Base-by-base conservation (phyloP, 345 rosid species). In the Arabis hirsuta region DNA sequence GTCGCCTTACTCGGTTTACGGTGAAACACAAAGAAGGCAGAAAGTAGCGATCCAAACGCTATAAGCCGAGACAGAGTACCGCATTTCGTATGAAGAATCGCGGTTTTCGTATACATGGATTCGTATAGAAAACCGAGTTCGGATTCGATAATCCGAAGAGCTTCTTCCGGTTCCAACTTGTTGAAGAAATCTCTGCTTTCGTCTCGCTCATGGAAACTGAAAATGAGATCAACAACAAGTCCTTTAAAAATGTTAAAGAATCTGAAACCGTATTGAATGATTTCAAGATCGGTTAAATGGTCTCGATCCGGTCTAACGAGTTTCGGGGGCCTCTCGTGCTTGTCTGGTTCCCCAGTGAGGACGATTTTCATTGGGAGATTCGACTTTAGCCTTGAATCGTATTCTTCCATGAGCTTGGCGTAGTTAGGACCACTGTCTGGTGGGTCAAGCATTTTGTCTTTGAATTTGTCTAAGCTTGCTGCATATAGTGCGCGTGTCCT, bases 81-180 rank as follows among this genome's bases (percentile, higher is more conserved):
- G 4, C 0, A 0, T 1, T 0, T 0, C 0, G 88, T 76, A 14
- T 83, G 90, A 10, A 85, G 78, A 48, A 83, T 86, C 1, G 60
- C 56, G 0, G 76, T 82, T 71, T 90, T 88, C 1, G 92, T 88
- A 31, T 72, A 82, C 51, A 90, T 75, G 11, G 83, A 83, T 24
- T 87, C 92, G 16, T 90, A 90, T 6, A 87, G 55, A 74, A 84
- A 85, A 34, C 85, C 82, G 42, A 90, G 90, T 64, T 90, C 97
- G 2, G 83, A 70, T 52, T 85, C 88, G 3, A 90, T 80, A 1
- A 90, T 74, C 55, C 42, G 56, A 24, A 85, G 62, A 68, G 90
- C 93, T 3, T 88, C 83, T 10, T 31, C 80, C 0, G 85, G 50
- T 7, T 3, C 0, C 20, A 71, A 43, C 0, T 7, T 2, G 1